Conservation (phyloP, 202 grass and related monocot species). For the Saccharum hybrid region DNA sequence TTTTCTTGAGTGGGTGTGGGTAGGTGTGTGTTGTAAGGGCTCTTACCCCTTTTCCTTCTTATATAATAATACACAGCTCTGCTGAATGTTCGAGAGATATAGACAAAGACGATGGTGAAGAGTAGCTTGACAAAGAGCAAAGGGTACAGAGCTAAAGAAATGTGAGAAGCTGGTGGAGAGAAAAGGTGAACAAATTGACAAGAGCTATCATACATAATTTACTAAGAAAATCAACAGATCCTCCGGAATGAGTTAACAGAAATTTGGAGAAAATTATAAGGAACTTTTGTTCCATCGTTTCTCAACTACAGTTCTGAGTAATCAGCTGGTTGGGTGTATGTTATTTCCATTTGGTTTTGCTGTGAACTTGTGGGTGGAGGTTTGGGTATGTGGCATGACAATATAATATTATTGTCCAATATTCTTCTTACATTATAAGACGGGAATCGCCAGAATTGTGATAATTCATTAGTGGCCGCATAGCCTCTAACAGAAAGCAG, state of each 20-base stretch:
- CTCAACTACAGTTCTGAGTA: slow-evolving; percentile 22
- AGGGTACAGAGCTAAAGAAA: not conserved
- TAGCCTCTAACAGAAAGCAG: slow-evolving; percentile 11
- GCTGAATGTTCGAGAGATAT: not conserved
- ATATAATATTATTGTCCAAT: slow-evolving; percentile 31
- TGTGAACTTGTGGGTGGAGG: not conserved
- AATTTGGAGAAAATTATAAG: slow-evolving; percentile 11
- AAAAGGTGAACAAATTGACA: slow-evolving; percentile 12
- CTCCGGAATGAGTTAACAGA: slow-evolving; percentile 7
- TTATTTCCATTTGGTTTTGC: slow-evolving; percentile 24
- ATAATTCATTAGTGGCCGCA: slow-evolving; percentile 18
- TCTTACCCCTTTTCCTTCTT: not conserved
- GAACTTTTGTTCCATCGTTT: slow-evolving; percentile 4
- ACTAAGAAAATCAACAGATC: slow-evolving; percentile 29
- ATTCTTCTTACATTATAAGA: slow-evolving; percentile 29
- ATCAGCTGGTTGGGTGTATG: not conserved
- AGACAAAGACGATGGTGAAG: slow-evolving; percentile 28
- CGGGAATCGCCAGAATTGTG: not conserved
- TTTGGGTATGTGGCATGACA: slow-evolving; percentile 9
- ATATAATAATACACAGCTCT: not conserved
- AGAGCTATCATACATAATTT: slow-evolving; percentile 12
- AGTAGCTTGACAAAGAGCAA: slow-evolving; percentile 3
- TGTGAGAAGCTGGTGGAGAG: slow-evolving; percentile 1
- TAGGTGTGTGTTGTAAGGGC: not conserved
- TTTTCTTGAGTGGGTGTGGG: not conserved